These are phyloP conservation scores for Talaromyces islandicus DNA, from an alignment of 2,329 filamentous ascomycete species.

Conservation along the genomic window DNA sequence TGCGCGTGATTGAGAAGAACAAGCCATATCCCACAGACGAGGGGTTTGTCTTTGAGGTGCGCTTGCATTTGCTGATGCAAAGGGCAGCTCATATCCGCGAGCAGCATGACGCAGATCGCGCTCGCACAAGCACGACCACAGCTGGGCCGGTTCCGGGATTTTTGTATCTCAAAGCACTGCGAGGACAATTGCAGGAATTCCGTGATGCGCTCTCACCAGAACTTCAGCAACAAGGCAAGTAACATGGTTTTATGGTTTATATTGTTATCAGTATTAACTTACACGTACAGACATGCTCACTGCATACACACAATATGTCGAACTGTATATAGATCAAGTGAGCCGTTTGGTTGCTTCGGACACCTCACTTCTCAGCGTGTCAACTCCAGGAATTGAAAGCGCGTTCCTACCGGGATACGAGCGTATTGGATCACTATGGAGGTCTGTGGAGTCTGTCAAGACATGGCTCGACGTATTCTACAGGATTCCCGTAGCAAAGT, in stretches of 20 bases:
- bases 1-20: conserved; percentile 22
- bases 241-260: background rate
- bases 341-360: conserved; percentile 19
- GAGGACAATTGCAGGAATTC: conserved; percentile 26
- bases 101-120: conserved; percentile 19
- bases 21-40: conserved; percentile 23
- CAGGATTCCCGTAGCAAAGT: conserved; percentile 13
- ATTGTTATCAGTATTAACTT: conserved; percentile 5
- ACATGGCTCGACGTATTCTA: conserved; percentile 26
- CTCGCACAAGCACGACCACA: conserved; percentile 7
- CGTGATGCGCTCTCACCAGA: conserved; percentile 18
- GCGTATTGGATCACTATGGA: conserved; percentile 29
- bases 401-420: conserved; percentile 19
- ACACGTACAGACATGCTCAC: conserved; percentile 19
- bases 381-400: conserved; percentile 9
- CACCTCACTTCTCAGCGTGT: background rate
- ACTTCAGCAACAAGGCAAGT: conserved; percentile 18
- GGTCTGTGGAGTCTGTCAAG: conserved; percentile 27
- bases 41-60: conserved; percentile 29
- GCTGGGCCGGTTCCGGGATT: background rate
- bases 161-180: conserved; percentile 26
- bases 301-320: conserved; percentile 22
- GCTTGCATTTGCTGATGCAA: conserved; percentile 30
- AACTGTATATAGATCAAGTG: conserved; percentile 22
- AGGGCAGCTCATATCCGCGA: conserved; percentile 24